Base-by-base conservation (phyloP, 2,329 filamentous ascomycete genomes). In the Plenodomus tracheiphilus region DNA sequence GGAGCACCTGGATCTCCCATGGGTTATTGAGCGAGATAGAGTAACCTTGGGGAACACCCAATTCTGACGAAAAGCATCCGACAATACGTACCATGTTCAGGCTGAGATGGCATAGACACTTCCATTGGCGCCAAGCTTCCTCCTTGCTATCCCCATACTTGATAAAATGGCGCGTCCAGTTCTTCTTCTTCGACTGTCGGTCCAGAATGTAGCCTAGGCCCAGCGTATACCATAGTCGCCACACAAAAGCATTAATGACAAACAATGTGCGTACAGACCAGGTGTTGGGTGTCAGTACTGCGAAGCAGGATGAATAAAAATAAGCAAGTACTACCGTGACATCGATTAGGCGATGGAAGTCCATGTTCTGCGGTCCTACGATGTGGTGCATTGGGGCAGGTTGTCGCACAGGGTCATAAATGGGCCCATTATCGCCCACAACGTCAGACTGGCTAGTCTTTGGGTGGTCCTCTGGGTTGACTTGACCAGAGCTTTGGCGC, bases 51-150 rank as follows among this genome's bases (percentile, higher is more conserved):
- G n/a, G n/a, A n/a, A n/a, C n/a, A n/a, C n/a, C n/a, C n/a, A n/a
- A n/a, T n/a, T n/a, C n/a, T n/a, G n/a, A n/a, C n/a, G n/a, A n/a
- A n/a, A n/a, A n/a, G n/a, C 28, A 32, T 10, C 9, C 28, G 28
- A 15, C 11, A 8, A 8, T 32, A 32, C 28, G 28, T 32, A 32
- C 28, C 83, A 97, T 86, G 47, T 85, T 85, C 82, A 93, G 92
- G 74, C 90, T 95, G 59, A 97, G 80, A 69, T 99, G 91, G 66
- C 97, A 97, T 65, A 96, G 85, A 25, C 88, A 91, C 75, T 97
- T 97, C 94, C 94, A 99, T 71, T 99, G 93, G 47, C 88, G 86
- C 94, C 94, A 99, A 3, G 93, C 93, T 74, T 97, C 94, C 53
- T 88, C 87, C 2, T 86, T 86, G 53, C 83, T 91, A 71, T 97